These are phyloP conservation scores for Exophiala viscosa DNA, from an alignment of 2,329 filamentous ascomycete genomes.

Conservation along the genomic window DNA sequence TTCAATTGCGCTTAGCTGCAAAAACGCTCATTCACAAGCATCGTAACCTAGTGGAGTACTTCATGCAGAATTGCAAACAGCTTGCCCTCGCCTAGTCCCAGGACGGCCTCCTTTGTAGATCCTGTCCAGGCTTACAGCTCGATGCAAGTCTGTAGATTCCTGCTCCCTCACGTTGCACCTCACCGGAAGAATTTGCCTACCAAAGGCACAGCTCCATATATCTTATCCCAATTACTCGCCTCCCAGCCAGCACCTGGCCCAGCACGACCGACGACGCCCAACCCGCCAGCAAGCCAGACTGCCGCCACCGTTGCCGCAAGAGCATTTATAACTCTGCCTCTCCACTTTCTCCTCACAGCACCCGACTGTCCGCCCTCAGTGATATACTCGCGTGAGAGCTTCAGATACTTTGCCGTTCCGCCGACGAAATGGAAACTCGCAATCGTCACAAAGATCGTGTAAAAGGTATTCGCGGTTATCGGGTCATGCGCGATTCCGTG, in stretches of 20 bases:
- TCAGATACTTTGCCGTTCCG: slow-evolving; percentile 80
- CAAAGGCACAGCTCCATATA: slow-evolving; percentile 61
- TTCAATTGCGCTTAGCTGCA: too few relatives aligned
- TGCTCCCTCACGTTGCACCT: too few relatives aligned
- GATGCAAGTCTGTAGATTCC: too few relatives aligned
- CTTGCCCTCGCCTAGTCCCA: too few relatives aligned
- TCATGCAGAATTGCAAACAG: too few relatives aligned
- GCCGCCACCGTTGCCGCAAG: slow-evolving; percentile 55
- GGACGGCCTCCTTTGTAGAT: too few relatives aligned
- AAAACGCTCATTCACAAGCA: too few relatives aligned
- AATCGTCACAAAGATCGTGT: slow-evolving; percentile 62
- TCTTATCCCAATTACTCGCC: slow-evolving; percentile 70
- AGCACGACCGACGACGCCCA: slow-evolving; percentile 72
- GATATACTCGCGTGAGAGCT: slow-evolving; percentile 55
- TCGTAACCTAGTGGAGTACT: too few relatives aligned
- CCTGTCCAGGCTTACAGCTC: too few relatives aligned
- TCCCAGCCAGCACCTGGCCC: slow-evolving; percentile 74
- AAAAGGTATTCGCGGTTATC: slow-evolving; percentile 63
- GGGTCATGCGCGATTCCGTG: slow-evolving; percentile 78
- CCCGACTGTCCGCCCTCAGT: slow-evolving; percentile 41
- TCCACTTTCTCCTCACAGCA: slow-evolving; percentile 53
- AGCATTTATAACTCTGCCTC: slow-evolving; percentile 69
- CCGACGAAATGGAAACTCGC: slow-evolving; percentile 77
- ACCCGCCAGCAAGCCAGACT: slow-evolving; percentile 76
- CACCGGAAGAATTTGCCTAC: slow-evolving; percentile 50